Evolutionary conservation across 352 stramenopile species (phyloP).

Genomic region (Globisporangium solare): DNA sequence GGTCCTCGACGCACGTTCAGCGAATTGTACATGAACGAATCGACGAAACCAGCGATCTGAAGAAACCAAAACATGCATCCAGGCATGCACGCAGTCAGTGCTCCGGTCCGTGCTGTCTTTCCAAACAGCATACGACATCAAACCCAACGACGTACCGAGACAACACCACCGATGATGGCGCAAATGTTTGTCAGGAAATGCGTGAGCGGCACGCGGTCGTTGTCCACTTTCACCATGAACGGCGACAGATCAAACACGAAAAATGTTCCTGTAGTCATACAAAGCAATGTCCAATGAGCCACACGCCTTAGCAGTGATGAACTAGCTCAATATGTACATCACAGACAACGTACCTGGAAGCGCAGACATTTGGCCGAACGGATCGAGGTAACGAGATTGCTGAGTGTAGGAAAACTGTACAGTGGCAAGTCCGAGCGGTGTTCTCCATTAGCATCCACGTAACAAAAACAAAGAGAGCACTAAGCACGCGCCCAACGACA

Average conservation of each 20-base stretch:
- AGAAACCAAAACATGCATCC: neutral
- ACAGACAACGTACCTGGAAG: slow-evolving; percentile 47
- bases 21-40: slow-evolving; percentile 86
- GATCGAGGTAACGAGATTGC: slow-evolving; percentile 69
- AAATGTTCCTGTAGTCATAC: slow-evolving; percentile 43
- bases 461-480: slow-evolving; percentile 1
- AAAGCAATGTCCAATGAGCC: neutral
- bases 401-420: slow-evolving; percentile 79
- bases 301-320: too few species aligned
- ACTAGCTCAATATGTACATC: too few species aligned
- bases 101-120: neutral
- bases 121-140: neutral
- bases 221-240: slow-evolving; percentile 86
- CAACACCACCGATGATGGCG: slow-evolving; percentile 76
- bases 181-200: slow-evolving; percentile 86
- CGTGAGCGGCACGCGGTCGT: slow-evolving; percentile 71
- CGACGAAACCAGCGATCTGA: slow-evolving; percentile 84
- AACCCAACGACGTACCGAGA: slow-evolving; percentile 53
- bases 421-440: too few species aligned
- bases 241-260: slow-evolving; percentile 85
- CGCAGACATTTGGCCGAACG: slow-evolving; percentile 56
- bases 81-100: neutral
- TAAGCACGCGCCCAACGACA: neutral
- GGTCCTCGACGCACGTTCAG: slow-evolving; percentile 45
- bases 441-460: neutral